Percentiles rank a stretch among this genome's conserved stretches.
These are phyloP conservation scores for Blastocystis hominis DNA, from an alignment of 352 stramenopile genomes.

Conservation along the genomic window DNA sequence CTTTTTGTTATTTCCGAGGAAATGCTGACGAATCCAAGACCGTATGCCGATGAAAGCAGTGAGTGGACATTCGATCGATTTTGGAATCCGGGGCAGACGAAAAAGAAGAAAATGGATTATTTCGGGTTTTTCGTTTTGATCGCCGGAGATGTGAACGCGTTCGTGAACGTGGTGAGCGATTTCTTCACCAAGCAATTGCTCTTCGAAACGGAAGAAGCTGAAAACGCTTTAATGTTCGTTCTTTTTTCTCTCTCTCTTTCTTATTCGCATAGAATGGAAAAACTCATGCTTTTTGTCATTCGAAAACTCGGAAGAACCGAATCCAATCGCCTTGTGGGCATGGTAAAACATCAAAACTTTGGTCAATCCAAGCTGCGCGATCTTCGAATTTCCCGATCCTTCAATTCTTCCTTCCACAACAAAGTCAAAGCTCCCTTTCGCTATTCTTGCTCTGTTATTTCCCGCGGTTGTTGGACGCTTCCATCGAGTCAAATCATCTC, in stretches of 20 bases:
- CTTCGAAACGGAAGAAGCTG: neutral
- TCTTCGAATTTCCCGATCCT: neutral
- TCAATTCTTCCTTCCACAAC: neutral
- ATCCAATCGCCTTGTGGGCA: neutral
- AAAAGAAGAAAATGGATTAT: neutral
- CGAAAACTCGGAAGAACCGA: neutral
- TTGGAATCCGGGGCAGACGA: too few relatives aligned
- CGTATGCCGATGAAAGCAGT: neutral
- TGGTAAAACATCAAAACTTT: neutral
- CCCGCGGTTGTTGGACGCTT: neutral
- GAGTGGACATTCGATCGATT: neutral
- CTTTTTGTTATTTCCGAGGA: neutral
- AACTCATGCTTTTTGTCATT: neutral
- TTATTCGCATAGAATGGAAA: neutral
- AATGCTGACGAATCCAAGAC: neutral
- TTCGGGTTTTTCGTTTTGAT: too few relatives aligned
- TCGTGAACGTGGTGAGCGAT: neutral
- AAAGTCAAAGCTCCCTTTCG: neutral
- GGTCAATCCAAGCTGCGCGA: neutral
- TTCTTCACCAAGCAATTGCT: neutral
- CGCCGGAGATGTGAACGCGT: neutral
- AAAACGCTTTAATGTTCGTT: neutral
- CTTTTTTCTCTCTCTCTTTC: neutral
- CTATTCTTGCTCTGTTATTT: neutral
- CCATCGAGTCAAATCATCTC: neutral